Evolutionary conservation across 1,139 yeast genomes (phyloP).

Genomic region (Saccharomyces uvarum): DNA sequence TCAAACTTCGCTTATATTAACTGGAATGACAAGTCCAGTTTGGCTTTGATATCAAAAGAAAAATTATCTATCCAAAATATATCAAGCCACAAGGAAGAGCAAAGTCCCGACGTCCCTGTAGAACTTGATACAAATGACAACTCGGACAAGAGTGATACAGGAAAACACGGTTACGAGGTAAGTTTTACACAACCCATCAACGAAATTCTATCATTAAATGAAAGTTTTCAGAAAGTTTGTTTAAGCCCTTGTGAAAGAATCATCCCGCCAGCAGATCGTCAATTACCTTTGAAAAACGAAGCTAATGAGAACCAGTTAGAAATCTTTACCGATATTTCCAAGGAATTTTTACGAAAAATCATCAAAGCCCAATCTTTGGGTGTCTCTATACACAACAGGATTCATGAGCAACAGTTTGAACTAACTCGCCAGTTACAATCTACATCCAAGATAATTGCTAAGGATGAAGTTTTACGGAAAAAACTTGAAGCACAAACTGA

Average conservation of each 20-base stretch:
- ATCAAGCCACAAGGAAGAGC: not conserved
- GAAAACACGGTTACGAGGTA: not conserved
- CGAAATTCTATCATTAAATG: conserved; percentile 18
- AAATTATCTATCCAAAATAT: not conserved
- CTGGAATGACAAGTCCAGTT: conserved; percentile 2
- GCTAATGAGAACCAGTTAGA: conserved; percentile 26
- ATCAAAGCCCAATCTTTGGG: conserved; percentile 23
- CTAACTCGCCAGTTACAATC: conserved; percentile 35
- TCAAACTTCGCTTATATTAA: conserved; percentile 11
- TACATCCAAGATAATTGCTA: conserved; percentile 15
- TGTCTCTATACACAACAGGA: conserved; percentile 27
- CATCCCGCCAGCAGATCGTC: conserved; percentile 20
- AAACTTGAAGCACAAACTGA: conserved; percentile 7
- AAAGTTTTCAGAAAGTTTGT: conserved; percentile 12
- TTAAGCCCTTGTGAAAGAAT: conserved; percentile 12
- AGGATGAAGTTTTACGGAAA: conserved; percentile 7
- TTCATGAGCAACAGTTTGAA: conserved; percentile 31
- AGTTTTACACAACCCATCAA: conserved; percentile 18
- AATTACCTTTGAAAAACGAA: conserved; percentile 17
- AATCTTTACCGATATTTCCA: conserved; percentile 20
- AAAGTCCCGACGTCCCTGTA: not conserved
- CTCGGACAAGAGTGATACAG: not conserved
- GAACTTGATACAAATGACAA: not conserved
- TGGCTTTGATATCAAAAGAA: conserved; percentile 1
- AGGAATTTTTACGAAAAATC: conserved; percentile 18